A percentile compares a stretch with the other conserved stretches of the same genome.
phyloP scores from a whole-genome alignment of 257 asterid species.

The Linderniella brevidens region DNA sequence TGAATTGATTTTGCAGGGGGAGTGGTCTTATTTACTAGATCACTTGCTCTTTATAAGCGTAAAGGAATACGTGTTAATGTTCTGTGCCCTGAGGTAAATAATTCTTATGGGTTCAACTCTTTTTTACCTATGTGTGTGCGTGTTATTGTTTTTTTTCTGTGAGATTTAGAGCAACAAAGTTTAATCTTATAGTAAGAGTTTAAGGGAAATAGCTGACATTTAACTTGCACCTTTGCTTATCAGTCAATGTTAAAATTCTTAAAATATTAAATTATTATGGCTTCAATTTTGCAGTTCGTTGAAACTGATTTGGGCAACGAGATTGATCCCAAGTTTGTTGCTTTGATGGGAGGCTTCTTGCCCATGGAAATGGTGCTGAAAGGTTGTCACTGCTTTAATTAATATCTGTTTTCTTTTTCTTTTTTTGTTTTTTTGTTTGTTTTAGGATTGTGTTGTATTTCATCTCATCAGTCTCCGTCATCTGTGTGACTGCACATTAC shows the following conservation, averaged over 20 bases:
- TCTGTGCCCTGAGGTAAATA: slow-evolving; percentile 88
- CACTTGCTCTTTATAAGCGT: slow-evolving; percentile 68
- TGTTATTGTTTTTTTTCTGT: too few relatives aligned
- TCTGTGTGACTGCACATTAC: too few relatives aligned
- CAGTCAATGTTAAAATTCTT: not conserved
- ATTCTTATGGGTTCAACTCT: not conserved
- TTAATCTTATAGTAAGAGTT: too few relatives aligned
- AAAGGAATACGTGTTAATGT: slow-evolving; percentile 84
- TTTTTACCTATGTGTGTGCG: too few relatives aligned
- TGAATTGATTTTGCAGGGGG: slow-evolving; percentile 36
- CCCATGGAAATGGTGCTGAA: slow-evolving; percentile 71
- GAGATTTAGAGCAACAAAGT: too few relatives aligned
- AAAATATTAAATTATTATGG: slow-evolving; percentile 8
- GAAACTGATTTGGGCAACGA: slow-evolving; percentile 52
- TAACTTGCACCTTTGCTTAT: too few relatives aligned
- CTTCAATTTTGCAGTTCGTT: slow-evolving; percentile 46
- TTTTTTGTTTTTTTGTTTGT: too few relatives aligned
- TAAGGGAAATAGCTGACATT: too few relatives aligned
- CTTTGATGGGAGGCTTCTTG: slow-evolving; percentile 44
- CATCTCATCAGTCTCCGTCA: too few relatives aligned
- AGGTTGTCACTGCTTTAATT: slow-evolving; percentile 25
- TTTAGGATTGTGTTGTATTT: too few relatives aligned
- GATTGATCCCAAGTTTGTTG: slow-evolving; percentile 27
- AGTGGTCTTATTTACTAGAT: slow-evolving; percentile 71
- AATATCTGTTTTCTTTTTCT: not conserved